phyloP scores from a whole-genome alignment of 2,329 filamentous ascomycete genomes.

The Penicillium fuscoglaucum region DNA sequence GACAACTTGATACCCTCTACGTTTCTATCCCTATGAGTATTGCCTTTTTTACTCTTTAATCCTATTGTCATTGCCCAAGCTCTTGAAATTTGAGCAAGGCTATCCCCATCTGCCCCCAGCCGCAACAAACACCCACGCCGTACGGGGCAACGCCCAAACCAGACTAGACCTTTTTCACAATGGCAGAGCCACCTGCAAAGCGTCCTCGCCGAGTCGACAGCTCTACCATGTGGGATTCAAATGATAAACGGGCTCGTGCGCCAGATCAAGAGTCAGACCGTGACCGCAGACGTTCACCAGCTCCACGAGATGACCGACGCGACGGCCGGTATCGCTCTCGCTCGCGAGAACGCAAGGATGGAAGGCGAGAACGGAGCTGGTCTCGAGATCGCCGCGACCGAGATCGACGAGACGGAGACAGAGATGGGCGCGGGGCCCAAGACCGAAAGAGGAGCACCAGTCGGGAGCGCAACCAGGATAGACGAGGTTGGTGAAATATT shows the following conservation, averaged over 20 bases:
- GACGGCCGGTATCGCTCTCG: conserved; percentile 42
- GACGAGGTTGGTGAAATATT: conserved; percentile 38
- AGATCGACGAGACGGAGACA: conserved; percentile 37
- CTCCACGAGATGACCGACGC: conserved; percentile 40
- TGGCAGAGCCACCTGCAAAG: conserved; percentile 57
- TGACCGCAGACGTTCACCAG: conserved; percentile 41
- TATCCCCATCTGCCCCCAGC: not conserved
- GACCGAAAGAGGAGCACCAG: conserved; percentile 44
- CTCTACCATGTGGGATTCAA: conserved; percentile 61
- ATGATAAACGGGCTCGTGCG: conserved; percentile 33
- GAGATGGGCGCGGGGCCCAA: conserved; percentile 40
- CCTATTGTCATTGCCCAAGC: not conserved
- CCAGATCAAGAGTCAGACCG: conserved; percentile 37
- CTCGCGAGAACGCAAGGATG: conserved; percentile 42
- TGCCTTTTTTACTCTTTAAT: not conserved
- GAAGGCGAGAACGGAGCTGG: conserved; percentile 45
- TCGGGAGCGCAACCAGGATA: conserved; percentile 40
- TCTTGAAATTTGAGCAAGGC: not conserved
- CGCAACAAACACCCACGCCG: conserved; percentile 3
- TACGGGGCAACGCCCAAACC: conserved; percentile 14
- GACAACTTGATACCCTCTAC: conserved; percentile 21
- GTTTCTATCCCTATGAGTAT: not conserved
- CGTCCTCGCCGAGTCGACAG: conserved; percentile 57
- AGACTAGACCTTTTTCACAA: conserved; percentile 29
- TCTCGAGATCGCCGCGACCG: conserved; percentile 45